Percentiles rank a stretch among this genome's conserved stretches.
These are phyloP conservation scores for Karstenula rhodostoma DNA, from an alignment of 2,329 filamentous ascomycete species.

Conservation along the genomic window DNA sequence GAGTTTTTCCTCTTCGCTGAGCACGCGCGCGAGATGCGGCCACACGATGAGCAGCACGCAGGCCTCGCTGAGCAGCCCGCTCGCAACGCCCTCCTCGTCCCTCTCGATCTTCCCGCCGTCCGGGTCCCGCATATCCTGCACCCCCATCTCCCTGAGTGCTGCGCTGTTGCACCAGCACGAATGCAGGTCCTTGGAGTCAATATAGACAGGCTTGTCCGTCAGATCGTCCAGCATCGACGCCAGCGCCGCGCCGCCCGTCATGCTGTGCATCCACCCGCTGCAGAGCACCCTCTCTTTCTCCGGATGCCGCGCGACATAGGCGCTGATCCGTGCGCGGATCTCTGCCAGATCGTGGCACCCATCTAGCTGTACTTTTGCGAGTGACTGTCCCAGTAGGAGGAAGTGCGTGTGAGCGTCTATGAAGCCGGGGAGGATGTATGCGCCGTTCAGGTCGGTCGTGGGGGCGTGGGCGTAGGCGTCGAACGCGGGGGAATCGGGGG, in stretches of 20 bases:
- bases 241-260: conserved; percentile 61
- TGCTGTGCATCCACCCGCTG: conserved; percentile 65
- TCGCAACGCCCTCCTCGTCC: conserved; percentile 56
- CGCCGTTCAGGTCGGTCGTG: conserved; percentile 47
- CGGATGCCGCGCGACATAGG: conserved; percentile 57
- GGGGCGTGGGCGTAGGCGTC: conserved; percentile 33
- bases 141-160: conserved; percentile 60
- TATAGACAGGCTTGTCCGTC: conserved; percentile 61
- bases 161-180: conserved; percentile 65
- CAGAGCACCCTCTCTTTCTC: conserved; percentile 59
- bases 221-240: conserved; percentile 62
- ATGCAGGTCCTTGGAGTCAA: conserved; percentile 66
- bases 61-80: conserved; percentile 63
- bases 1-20: conserved; percentile 59
- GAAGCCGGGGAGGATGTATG: conserved; percentile 62
- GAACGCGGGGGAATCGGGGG: conserved; percentile 29
- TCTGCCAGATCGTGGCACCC: conserved; percentile 58
- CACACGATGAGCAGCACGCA: conserved; percentile 64
- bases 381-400: conserved; percentile 62
- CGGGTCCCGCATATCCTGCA: conserved; percentile 57
- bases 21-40: conserved; percentile 61
- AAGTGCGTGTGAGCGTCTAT: conserved; percentile 68
- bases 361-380: conserved; percentile 60
- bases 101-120: conserved; percentile 63
- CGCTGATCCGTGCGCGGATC: conserved; percentile 57